Base-by-base conservation (phyloP, 495 filamentous ascomycete genomes). In the Daldinia concentrica region DNA sequence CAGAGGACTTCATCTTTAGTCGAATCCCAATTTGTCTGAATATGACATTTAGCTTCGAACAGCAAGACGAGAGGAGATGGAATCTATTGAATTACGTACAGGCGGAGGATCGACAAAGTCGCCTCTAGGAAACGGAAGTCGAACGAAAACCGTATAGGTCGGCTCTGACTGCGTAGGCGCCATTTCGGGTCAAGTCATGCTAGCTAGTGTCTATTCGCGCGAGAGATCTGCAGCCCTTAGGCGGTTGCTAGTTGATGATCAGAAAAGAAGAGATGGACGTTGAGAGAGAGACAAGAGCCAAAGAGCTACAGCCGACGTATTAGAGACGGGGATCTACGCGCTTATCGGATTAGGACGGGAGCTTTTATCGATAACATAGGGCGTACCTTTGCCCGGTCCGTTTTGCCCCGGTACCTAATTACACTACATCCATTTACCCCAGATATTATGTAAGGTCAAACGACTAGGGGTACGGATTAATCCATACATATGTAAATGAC, bases 41-140 rank as follows among this genome's bases (percentile, higher is more conserved):
- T 26, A 22, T 26, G 64, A 56, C 24, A 71, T 57, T 51, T 64
- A 59, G 50, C 50, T 58, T 29, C 36, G 4, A 6, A 30, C 58
- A 32, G 24, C 58, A 24, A 6, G 32, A 51, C 12, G 36, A 34
- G 27, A 57, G 41, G 17, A 34, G 17, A 22, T 15, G 50, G 37
- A 60, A 39, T 34, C 30, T 58, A 71, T 58, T 74, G 62, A 64
- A 77, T 48, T 48, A 79, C 87, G 74, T 85, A 94, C 94, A 55
- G 90, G 89, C 7, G 92, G 91, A 50, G 96, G 95, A 80, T 99
- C 95, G 37, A 93, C 86, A 82, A 98, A 99, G 56, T 92, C 89
- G 19, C 91, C 90, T 64, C 95, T 87, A 15, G 91, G 87, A 78
- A 98, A 97, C 9, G 95, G 95, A 14, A 98, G 85, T 11, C 95